Conservation (phyloP, 2,329 filamentous ascomycete genomes). For the Cytospora mali region DNA sequence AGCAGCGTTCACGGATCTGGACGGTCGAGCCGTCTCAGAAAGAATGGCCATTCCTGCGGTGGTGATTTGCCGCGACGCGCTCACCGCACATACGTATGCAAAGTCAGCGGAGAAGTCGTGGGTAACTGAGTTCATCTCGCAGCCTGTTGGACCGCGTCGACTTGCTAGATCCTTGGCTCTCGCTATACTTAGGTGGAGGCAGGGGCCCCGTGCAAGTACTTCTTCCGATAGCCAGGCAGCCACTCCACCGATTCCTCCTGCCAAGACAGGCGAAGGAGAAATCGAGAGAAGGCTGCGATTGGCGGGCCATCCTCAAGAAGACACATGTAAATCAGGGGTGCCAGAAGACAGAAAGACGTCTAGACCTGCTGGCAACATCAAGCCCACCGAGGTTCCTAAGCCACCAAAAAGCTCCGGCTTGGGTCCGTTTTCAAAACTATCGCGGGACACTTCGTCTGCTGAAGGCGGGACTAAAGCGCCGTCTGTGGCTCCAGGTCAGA, state of each 20-base stretch:
- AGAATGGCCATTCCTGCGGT: constrained; percentile 5
- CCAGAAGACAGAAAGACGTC: background rate
- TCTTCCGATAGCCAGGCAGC: background rate
- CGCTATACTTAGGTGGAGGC: background rate
- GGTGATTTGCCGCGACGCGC: constrained; percentile 18
- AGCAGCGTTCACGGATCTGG: background rate
- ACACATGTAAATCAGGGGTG: background rate
- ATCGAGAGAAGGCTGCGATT: background rate
- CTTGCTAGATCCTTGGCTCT: constrained; percentile 26
- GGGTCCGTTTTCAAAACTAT: background rate
- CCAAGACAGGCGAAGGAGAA: background rate
- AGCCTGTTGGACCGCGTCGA: constrained; percentile 27
- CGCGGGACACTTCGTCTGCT: background rate
- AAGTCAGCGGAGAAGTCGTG: background rate
- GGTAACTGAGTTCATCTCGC: constrained; percentile 23
- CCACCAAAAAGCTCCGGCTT: background rate
- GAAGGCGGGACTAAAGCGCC: background rate
- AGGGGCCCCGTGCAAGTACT: background rate
- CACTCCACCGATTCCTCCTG: background rate
- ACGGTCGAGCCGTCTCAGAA: background rate
- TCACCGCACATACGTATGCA: constrained; percentile 12
- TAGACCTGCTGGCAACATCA: background rate
- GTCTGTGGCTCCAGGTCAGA: background rate
- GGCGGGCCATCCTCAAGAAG: background rate
- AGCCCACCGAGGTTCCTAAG: background rate